These are phyloP conservation scores for Tuctoria greenei DNA, from an alignment of 176 grass and related monocot species.

Conservation along the genomic window DNA sequence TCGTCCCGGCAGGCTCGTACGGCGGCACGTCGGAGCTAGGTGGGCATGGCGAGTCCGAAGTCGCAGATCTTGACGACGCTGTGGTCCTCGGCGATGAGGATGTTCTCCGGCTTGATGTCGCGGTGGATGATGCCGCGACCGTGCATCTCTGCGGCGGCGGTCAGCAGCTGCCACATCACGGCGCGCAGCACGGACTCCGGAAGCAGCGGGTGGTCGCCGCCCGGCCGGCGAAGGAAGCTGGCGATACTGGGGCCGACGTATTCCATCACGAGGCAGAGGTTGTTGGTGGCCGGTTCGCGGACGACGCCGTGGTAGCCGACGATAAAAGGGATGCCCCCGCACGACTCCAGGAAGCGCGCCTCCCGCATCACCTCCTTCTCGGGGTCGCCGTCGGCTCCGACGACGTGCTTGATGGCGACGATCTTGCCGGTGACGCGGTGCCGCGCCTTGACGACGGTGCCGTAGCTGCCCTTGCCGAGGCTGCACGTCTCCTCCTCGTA, in stretches of 20 bases:
- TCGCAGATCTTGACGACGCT: constrained; percentile 40
- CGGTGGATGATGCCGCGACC: constrained; percentile 25
- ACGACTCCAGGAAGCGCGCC: background rate
- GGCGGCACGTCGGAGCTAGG: background rate
- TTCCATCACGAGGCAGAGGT: too few relatives aligned
- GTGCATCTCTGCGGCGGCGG: background rate
- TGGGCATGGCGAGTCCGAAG: constrained; percentile 25
- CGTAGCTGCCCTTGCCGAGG: too few relatives aligned
- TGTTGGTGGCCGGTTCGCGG: background rate
- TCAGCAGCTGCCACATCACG: background rate
- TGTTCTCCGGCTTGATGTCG: constrained; percentile 38
- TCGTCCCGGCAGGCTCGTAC: constrained; percentile 20
- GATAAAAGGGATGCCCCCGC: background rate
- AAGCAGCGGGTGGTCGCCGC: too few relatives aligned
- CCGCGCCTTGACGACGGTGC: too few relatives aligned
- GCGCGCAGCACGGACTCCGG: too few relatives aligned
- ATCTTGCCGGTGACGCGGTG: too few relatives aligned
- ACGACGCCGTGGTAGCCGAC: background rate
- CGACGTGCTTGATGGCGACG: too few relatives aligned
- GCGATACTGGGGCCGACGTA: too few relatives aligned
- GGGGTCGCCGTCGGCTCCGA: background rate
- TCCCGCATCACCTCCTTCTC: background rate
- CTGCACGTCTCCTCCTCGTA: too few relatives aligned
- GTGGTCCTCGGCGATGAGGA: constrained; percentile 24
- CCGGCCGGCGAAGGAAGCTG: too few relatives aligned